Evolutionary conservation across 2,329 filamentous ascomycete genomes (phyloP), one percentile per base, ranked within the genome.

Genomic region (Akanthomyces lecanii): DNA sequence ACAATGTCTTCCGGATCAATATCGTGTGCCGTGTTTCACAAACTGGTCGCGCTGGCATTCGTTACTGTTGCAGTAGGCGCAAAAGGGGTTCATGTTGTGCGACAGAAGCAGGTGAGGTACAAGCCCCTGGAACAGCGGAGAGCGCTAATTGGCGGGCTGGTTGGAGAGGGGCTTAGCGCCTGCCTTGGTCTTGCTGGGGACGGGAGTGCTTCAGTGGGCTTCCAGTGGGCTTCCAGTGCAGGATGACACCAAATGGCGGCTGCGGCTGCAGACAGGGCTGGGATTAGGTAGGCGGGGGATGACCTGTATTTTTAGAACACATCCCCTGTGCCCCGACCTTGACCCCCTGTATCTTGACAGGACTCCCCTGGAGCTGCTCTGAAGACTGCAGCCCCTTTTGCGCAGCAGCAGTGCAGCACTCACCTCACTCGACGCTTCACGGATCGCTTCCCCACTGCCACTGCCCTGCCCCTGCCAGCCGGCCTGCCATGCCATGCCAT

Each of bases 41-140:
- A 45, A 16, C 10, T 33, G 23, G 23, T 28, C 11, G 21, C 16
- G 28, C 36, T n/a, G 48, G 4, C 23, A 30, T 18, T 14, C 23
- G 16, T 51, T n/a, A 28, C 1, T 12, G 12, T 8, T 14, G 52
- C 16, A 25, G 52, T 4, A 2, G 25, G 14, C 36, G 42, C 18
- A 58, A 58, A 58, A 58, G 55, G 55, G 55, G 55, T 48, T 58
- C 53, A 14, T 47, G 30, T 18, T 3, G 28, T 23, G 40, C 28
- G 23, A 45, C 51, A 40, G 33, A 4, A 40, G 12, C n/a, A 30
- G 16, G 21, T 14, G 36, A 8, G 21, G 8, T 8, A 10, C 45
- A 25, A 12, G 21, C 45, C 11, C 21, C 45, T 23, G 45, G 45
- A 48, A 25, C n/a, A 21, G 45, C 45, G 45, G 21, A 14, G 1